phyloP scores from a whole-genome alignment of 768 basidiomycete species.

The Sistotremastrum suecicum region DNA sequence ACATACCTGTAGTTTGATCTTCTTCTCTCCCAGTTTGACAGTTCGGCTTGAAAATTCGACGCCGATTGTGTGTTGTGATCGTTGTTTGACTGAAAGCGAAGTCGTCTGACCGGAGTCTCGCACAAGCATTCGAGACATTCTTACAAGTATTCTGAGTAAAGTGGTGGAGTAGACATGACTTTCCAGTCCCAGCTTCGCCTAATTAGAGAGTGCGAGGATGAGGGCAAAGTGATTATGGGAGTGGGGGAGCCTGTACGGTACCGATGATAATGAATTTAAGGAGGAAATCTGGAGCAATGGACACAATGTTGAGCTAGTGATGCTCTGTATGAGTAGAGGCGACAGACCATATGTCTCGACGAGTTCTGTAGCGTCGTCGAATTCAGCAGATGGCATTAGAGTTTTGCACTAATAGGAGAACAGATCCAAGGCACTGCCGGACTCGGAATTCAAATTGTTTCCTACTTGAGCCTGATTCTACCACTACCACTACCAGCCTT shows the following conservation, averaged over 20 bases:
- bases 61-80: constrained; percentile 96
- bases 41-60: constrained; percentile 96
- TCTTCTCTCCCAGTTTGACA: constrained; percentile 83
- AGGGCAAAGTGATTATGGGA: constrained; percentile 1
- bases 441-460: not conserved
- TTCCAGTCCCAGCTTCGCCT: constrained; percentile 97
- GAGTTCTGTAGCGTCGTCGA: constrained; percentile 79
- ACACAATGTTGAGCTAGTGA: constrained; percentile 1
- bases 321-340: not conserved
- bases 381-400: constrained; percentile 46
- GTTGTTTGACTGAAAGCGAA: constrained; percentile 66
- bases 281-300: constrained; percentile 63
- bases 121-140: too few relatives aligned
- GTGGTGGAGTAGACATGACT: constrained; percentile 92
- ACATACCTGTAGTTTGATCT: constrained; percentile 86
- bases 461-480: not conserved
- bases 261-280: constrained; percentile 99
- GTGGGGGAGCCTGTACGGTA: constrained; percentile 15
- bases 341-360: constrained; percentile 81
- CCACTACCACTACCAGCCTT: constrained; percentile 50
- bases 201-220: constrained; percentile 3
- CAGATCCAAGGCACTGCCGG: not conserved
- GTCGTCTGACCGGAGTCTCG: not conserved
- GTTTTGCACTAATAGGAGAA: constrained; percentile 10
- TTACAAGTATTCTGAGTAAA: constrained; percentile 92